phyloP scores from a whole-genome alignment of 2,329 filamentous ascomycete species.

The Alternaria longipes region DNA sequence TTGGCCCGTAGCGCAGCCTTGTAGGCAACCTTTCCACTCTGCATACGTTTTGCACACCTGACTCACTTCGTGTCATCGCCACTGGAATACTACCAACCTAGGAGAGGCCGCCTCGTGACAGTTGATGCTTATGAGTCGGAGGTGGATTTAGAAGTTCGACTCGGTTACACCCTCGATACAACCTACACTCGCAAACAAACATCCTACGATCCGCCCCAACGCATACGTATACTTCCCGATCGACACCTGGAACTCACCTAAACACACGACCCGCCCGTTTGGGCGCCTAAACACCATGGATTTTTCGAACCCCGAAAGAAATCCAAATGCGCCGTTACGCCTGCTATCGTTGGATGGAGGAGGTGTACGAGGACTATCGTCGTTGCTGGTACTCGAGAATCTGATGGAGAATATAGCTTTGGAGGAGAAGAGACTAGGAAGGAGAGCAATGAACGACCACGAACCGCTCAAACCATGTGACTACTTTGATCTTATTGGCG shows the following conservation, averaged over 20 bases:
- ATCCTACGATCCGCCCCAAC: background rate
- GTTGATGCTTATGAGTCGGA: constrained; percentile 11
- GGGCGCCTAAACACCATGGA: constrained; percentile 29
- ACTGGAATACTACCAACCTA: constrained; percentile 11
- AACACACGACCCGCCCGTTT: background rate
- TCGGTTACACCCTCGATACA: background rate
- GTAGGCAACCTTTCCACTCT: constrained; percentile 19
- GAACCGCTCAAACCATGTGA: constrained; percentile 49
- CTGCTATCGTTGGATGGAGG: constrained; percentile 51
- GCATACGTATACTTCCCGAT: background rate
- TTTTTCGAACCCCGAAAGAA: constrained; percentile 36
- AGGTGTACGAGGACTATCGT: constrained; percentile 52
- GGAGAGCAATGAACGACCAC: constrained; percentile 37
- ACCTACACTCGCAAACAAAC: constrained; percentile 8
- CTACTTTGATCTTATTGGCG: constrained; percentile 54
- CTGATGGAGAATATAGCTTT: constrained; percentile 52
- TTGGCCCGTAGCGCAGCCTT: constrained; percentile 22
- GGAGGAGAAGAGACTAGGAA: constrained; percentile 50
- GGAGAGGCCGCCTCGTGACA: constrained; percentile 12
- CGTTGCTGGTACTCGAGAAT: constrained; percentile 51
- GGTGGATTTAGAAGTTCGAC: background rate
- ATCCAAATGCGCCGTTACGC: constrained; percentile 46
- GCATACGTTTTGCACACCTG: constrained; percentile 13
- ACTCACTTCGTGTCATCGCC: constrained; percentile 21
- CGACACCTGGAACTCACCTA: background rate